phyloP scores from a whole-genome alignment of 805 yeast genomes.

The Yamadazyma paraphyllophila region DNA sequence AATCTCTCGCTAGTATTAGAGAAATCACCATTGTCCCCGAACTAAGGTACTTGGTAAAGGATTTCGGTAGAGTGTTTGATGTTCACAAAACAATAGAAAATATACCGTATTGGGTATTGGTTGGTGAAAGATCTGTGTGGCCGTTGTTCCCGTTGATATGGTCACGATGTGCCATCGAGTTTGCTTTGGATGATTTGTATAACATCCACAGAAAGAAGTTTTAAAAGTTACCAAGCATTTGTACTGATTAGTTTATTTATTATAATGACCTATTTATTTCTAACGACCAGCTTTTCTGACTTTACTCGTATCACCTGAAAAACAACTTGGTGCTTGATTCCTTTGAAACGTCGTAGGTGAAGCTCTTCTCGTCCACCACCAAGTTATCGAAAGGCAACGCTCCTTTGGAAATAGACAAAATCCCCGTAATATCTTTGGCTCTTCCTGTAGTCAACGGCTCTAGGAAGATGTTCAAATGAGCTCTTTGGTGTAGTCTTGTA shows the following conservation, averaged over 20 bases:
- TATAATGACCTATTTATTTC: constrained; percentile 4
- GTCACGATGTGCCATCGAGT: constrained; percentile 88
- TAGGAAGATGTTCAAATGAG: constrained; percentile 52
- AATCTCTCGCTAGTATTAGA: constrained; percentile 56
- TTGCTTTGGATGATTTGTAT: constrained; percentile 76
- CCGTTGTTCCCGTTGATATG: constrained; percentile 79
- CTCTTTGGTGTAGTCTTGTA: constrained; percentile 46
- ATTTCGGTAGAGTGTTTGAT: constrained; percentile 75
- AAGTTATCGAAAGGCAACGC: constrained; percentile 30
- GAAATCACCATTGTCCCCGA: constrained; percentile 93
- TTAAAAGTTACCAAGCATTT: constrained; percentile 19
- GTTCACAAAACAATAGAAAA: constrained; percentile 67
- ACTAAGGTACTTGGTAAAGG: constrained; percentile 63
- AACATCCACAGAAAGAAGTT: constrained; percentile 37
- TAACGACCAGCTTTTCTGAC: too few species aligned
- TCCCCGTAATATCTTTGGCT: constrained; percentile 80
- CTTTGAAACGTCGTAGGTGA: constrained; percentile 55
- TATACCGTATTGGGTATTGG: constrained; percentile 82
- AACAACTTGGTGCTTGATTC: constrained; percentile 49
- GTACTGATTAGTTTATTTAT: constrained; percentile 35
- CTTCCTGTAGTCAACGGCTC: constrained; percentile 76
- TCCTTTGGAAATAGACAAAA: constrained; percentile 60
- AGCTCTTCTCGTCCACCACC: constrained; percentile 56
- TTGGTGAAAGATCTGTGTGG: constrained; percentile 94
- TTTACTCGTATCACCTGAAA: constrained; percentile 43